Percentiles rank a stretch among this genome's conserved stretches.
Evolutionary conservation across 1,284 basidiomycete genomes (phyloP).

Genomic region (Spongispora temasekensis): DNA sequence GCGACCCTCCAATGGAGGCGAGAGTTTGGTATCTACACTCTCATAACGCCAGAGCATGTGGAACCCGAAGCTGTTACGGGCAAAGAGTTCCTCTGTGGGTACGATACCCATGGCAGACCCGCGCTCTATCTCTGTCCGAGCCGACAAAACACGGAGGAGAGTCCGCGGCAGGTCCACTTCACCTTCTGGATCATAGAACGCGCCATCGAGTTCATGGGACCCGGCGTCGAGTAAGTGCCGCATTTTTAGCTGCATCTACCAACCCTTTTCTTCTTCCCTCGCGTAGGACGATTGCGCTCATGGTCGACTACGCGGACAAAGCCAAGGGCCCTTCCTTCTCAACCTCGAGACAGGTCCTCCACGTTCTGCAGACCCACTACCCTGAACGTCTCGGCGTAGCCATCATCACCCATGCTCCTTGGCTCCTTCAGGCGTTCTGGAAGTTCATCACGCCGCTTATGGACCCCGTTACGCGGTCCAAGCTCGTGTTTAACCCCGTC

Average conservation of each 20-base stretch:
- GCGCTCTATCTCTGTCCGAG: constrained; percentile 81
- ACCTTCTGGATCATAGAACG: constrained; percentile 76
- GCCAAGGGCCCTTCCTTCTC: constrained; percentile 74
- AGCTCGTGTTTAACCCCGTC: constrained; percentile 70
- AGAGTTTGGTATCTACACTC: constrained; percentile 67
- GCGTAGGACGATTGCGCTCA: constrained; percentile 66
- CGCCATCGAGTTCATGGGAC: constrained; percentile 70
- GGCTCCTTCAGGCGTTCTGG: constrained; percentile 79
- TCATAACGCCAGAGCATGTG: constrained; percentile 56
- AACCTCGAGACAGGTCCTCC: constrained; percentile 66
- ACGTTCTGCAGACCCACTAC: constrained; percentile 87
- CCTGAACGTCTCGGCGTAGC: constrained; percentile 89
- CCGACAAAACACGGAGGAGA: constrained; percentile 81
- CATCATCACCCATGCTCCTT: constrained; percentile 84
- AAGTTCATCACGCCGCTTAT: constrained; percentile 81
- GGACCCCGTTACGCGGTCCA: constrained; percentile 75
- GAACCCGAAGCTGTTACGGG: constrained; percentile 77
- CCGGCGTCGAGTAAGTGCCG: constrained; percentile 68
- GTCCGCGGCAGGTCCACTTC: constrained; percentile 73
- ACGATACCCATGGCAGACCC: constrained; percentile 67
- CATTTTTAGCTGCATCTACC: not conserved
- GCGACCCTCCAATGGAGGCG: constrained; percentile 73
- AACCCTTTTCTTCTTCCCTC: not conserved
- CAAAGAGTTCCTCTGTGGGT: constrained; percentile 76
- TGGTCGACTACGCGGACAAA: constrained; percentile 83